phyloP scores from a whole-genome alignment of 2,329 filamentous ascomycete species.

The Verticillium isaacii region DNA sequence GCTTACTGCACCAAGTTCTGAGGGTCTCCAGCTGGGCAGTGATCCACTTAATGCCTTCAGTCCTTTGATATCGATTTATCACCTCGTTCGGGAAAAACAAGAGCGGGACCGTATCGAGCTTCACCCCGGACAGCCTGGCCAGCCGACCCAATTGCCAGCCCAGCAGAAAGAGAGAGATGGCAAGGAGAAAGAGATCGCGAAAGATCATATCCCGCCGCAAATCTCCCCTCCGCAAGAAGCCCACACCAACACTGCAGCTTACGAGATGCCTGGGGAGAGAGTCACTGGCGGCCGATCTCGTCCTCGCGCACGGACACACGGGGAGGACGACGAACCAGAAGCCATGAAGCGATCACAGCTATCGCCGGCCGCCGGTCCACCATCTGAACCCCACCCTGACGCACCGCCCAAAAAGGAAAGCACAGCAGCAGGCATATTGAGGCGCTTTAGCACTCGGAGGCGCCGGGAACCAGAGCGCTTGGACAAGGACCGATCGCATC shows the following conservation, averaged over 20 bases:
- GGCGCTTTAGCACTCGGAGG: slow-evolving; percentile 85
- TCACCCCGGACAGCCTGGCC: slow-evolving; percentile 41
- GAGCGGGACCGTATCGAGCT: slow-evolving; percentile 62
- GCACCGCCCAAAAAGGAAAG: slow-evolving; percentile 76
- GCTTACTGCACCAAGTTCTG: slow-evolving; percentile 74
- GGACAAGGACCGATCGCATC: slow-evolving; percentile 62
- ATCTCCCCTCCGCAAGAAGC: slow-evolving; percentile 78
- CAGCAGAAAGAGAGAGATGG: slow-evolving; percentile 41
- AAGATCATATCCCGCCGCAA: slow-evolving; percentile 53
- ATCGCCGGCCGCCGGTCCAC: slow-evolving; percentile 40
- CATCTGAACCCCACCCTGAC: slow-evolving; percentile 53
- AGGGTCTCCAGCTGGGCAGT: slow-evolving; percentile 74
- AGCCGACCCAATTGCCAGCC: slow-evolving; percentile 7
- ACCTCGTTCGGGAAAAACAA: slow-evolving; percentile 91
- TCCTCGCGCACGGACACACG: slow-evolving; percentile 85
- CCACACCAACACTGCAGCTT: slow-evolving; percentile 78
- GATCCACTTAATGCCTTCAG: slow-evolving; percentile 93
- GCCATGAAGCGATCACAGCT: slow-evolving; percentile 61
- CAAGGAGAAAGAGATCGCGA: not conserved
- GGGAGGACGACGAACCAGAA: slow-evolving; percentile 84
- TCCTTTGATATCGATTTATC: slow-evolving; percentile 89
- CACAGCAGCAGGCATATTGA: slow-evolving; percentile 74
- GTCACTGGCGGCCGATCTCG: slow-evolving; percentile 78
- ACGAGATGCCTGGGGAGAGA: slow-evolving; percentile 86
- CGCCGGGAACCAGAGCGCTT: slow-evolving; percentile 62